Conservation (phyloP, 192 early-diverging fungal genomes). For the Paraglomus occultum region DNA sequence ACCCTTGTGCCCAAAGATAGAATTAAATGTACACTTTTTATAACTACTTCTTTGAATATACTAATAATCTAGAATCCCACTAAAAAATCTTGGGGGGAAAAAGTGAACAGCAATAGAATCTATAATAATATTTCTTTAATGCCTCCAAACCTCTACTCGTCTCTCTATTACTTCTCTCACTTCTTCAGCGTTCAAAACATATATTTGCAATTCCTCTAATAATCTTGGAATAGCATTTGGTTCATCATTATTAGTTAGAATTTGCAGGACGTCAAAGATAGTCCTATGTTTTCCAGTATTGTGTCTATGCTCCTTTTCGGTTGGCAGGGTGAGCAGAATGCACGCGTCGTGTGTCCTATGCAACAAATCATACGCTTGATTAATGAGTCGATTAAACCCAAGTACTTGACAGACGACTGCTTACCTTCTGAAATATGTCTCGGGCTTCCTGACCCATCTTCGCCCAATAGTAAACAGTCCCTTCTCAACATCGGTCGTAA, state of each 20-base stretch:
- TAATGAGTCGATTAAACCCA: too few relatives aligned
- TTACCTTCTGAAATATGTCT: conserved; percentile 52
- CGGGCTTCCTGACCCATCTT: conserved; percentile 47
- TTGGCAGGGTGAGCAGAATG: conserved; percentile 40
- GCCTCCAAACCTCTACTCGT: conserved; percentile 42
- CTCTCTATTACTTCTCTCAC: conserved; percentile 38
- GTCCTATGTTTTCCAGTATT: conserved; percentile 28
- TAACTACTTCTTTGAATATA: too few relatives aligned
- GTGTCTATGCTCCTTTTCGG: not conserved
- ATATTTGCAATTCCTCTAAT: conserved; percentile 41
- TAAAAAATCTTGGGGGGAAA: too few relatives aligned
- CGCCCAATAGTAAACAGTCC: conserved; percentile 47
- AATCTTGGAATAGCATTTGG: conserved; percentile 6
- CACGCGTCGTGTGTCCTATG: conserved; percentile 38
- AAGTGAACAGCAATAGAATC: too few relatives aligned
- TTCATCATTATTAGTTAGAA: conserved; percentile 41
- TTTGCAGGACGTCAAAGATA: conserved; percentile 39
- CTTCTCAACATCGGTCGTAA: conserved; percentile 44
- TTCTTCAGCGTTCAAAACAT: conserved; percentile 32
- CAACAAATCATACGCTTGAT: not conserved
- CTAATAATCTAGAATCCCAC: too few relatives aligned
- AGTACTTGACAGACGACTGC: too few relatives aligned
- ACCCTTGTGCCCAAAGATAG: too few relatives aligned
- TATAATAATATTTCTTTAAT: conserved; percentile 4
- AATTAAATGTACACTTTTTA: too few relatives aligned